A percentile compares a stretch with the other conserved stretches of the same genome.
phyloP scores from a whole-genome alignment of 2,329 filamentous ascomycete species.

The Xylaria sp. region DNA sequence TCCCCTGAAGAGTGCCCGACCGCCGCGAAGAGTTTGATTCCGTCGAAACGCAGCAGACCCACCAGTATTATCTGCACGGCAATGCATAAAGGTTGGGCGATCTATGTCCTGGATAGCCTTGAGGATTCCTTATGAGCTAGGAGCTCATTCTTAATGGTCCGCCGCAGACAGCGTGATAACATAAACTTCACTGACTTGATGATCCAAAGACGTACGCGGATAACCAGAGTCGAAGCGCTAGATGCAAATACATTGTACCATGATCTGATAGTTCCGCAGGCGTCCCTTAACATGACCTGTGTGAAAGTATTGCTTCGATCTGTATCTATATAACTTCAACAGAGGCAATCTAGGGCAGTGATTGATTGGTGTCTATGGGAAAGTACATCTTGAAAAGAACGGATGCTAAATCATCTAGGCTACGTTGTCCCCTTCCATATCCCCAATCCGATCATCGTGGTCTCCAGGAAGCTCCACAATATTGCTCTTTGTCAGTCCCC shows the following conservation, averaged over 20 bases:
- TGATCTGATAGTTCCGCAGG: too few relatives aligned
- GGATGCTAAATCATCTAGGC: too few relatives aligned
- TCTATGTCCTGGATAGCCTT: neutral
- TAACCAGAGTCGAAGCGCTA: too few relatives aligned
- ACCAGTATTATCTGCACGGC: neutral
- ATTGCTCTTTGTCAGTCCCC: conserved; percentile 36
- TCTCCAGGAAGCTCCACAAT: conserved; percentile 38
- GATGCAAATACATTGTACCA: too few relatives aligned
- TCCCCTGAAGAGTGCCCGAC: conserved; percentile 25
- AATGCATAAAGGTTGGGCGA: neutral
- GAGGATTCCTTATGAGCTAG: neutral
- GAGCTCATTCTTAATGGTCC: too few relatives aligned
- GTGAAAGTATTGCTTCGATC: too few relatives aligned
- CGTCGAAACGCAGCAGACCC: neutral
- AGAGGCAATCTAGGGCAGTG: too few relatives aligned
- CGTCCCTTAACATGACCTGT: too few relatives aligned
- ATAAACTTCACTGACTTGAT: neutral
- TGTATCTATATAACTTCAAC: too few relatives aligned
- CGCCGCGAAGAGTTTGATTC: neutral
- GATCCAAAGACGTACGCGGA: neutral
- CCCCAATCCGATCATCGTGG: conserved; percentile 35
- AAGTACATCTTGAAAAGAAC: too few relatives aligned
- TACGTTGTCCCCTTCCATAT: neutral
- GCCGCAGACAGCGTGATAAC: too few relatives aligned
- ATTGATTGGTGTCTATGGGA: too few relatives aligned